Evolutionary conservation across 2,329 filamentous ascomycete genomes (phyloP).

Genomic region (Ilyonectria robusta): DNA sequence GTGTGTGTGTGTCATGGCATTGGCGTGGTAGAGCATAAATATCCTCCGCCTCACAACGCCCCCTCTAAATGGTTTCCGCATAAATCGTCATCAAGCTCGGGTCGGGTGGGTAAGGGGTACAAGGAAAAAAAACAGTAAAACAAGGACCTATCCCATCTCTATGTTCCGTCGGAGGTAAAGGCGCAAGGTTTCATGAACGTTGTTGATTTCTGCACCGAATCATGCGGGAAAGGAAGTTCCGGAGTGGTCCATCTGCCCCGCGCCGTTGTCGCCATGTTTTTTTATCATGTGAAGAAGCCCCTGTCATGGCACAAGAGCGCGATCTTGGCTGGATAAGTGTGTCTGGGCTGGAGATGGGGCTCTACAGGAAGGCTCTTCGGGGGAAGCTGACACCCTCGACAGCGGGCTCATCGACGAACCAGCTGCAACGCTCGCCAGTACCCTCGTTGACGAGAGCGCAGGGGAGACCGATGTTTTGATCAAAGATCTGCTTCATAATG

Average conservation of each 20-base stretch:
- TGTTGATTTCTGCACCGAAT: conserved; percentile 9
- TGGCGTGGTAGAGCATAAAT: conserved; percentile 18
- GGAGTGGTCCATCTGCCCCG: conserved; percentile 13
- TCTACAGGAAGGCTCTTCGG: conserved; percentile 74
- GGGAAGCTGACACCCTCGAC: conserved; percentile 89
- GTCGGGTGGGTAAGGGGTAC: conserved; percentile 11
- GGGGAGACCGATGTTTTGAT: conserved; percentile 82
- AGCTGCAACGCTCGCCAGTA: conserved; percentile 88
- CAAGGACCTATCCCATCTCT: conserved; percentile 23
- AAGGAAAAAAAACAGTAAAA: conserved; percentile 15
- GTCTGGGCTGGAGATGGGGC: background rate
- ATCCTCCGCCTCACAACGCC: conserved; percentile 40
- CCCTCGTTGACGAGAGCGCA: conserved; percentile 90
- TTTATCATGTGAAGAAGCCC: conserved; percentile 12
- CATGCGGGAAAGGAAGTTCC: background rate
- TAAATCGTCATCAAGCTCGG: conserved; percentile 38
- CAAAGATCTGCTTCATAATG: conserved; percentile 92
- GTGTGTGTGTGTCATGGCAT: conserved; percentile 31
- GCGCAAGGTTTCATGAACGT: conserved; percentile 14
- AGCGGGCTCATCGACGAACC: conserved; percentile 92
- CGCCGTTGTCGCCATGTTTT: conserved; percentile 6
- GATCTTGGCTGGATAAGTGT: conserved; percentile 24
- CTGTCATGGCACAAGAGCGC: background rate
- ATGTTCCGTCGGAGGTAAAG: conserved; percentile 20
- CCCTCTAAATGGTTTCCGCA: conserved; percentile 45